These are phyloP conservation scores for Rhodotorula sp. DNA, from an alignment of 1,284 basidiomycete species.

Conservation along the genomic window DNA sequence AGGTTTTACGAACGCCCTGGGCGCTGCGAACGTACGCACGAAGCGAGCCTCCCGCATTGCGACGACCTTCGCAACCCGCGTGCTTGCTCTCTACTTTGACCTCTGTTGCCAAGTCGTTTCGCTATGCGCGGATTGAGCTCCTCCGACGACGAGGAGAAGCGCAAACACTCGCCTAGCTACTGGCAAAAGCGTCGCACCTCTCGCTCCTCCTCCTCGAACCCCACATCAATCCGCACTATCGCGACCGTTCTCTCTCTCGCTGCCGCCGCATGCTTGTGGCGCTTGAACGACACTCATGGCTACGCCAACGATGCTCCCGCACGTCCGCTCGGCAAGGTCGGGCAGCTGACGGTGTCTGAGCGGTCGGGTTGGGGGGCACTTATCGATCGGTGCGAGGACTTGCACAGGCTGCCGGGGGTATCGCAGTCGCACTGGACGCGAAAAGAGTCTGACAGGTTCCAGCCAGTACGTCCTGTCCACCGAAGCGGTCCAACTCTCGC, in stretches of 20 bases:
- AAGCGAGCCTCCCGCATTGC: too few relatives aligned
- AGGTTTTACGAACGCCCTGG: too few relatives aligned
- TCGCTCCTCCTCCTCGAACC: not conserved
- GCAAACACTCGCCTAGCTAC: not conserved
- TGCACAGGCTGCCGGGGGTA: slow-evolving; percentile 17
- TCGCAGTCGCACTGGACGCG: not conserved
- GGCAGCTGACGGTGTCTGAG: not conserved
- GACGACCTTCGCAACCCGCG: not conserved
- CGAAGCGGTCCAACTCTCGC: too few relatives aligned
- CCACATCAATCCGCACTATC: not conserved
- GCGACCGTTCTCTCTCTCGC: not conserved
- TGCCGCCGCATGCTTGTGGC: not conserved
- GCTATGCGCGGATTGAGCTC: not conserved
- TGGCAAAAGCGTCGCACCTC: not conserved
- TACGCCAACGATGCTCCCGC: not conserved
- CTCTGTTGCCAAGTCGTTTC: not conserved
- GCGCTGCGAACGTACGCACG: too few relatives aligned
- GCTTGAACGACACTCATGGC: not conserved
- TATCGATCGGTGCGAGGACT: slow-evolving; percentile 12
- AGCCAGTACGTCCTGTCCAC: not conserved
- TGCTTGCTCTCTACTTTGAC: not conserved
- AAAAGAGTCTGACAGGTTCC: slow-evolving; percentile 8
- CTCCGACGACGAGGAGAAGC: slow-evolving; percentile 23
- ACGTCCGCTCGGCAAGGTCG: not conserved
- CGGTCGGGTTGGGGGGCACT: not conserved